Evolutionary conservation across 495 filamentous ascomycete genomes (phyloP).

Genomic region (Xylaria scruposa): DNA sequence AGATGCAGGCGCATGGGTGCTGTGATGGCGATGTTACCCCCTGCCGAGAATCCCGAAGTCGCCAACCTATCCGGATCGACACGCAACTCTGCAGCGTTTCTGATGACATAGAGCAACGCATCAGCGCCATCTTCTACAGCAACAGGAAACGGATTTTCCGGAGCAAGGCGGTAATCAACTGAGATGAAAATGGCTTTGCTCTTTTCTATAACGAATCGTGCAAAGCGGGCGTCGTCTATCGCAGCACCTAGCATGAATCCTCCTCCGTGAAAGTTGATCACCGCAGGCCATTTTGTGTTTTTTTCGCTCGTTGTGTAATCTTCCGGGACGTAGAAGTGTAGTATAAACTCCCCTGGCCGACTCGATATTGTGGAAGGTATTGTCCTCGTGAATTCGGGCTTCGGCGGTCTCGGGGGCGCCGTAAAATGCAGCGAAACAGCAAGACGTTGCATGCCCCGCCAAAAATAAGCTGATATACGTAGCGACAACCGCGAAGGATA

Average conservation of each 20-base stretch:
- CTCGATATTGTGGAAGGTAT: slow-evolving; percentile 67
- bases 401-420: slow-evolving; percentile 69
- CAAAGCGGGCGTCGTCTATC: slow-evolving; percentile 77
- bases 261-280: slow-evolving; percentile 81
- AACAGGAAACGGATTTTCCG: slow-evolving; percentile 78
- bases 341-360: slow-evolving; percentile 60
- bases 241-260: slow-evolving; percentile 76
- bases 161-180: slow-evolving; percentile 79
- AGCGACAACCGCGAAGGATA: slow-evolving; percentile 70
- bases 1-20: slow-evolving; percentile 70
- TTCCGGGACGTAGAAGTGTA: slow-evolving; percentile 82
- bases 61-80: slow-evolving; percentile 61
- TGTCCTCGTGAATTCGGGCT: slow-evolving; percentile 67
- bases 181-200: slow-evolving; percentile 68
- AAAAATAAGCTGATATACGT: slow-evolving; percentile 72
- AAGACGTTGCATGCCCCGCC: slow-evolving; percentile 78
- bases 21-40: slow-evolving; percentile 85
- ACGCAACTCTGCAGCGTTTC: slow-evolving; percentile 59
- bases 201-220: slow-evolving; percentile 55
- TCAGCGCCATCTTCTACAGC: slow-evolving; percentile 79
- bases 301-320: slow-evolving; percentile 61
- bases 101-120: slow-evolving; percentile 69
- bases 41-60: slow-evolving; percentile 84
- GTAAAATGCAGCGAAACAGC: slow-evolving; percentile 81
- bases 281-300: slow-evolving; percentile 62